Conservation (phyloP, 768 basidiomycete genomes). For the Coprinellus aureogranulatus region DNA sequence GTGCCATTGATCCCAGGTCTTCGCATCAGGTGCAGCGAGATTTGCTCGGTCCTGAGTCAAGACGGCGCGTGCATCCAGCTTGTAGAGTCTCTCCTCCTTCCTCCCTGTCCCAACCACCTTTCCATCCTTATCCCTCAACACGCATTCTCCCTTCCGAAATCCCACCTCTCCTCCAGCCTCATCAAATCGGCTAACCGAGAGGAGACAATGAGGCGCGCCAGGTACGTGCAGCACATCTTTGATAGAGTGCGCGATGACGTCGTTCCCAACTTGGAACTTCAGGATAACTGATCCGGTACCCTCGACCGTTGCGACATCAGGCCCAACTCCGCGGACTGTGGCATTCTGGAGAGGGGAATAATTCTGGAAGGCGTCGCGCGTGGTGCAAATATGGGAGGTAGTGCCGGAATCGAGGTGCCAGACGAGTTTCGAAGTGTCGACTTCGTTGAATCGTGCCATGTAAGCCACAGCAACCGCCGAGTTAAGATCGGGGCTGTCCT, state of each 20-base stretch:
- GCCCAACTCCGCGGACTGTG: conserved; percentile 5
- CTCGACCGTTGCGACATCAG: background rate
- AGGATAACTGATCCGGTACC: conserved; percentile 1
- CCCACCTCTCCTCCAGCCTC: background rate
- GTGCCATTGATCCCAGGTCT: conserved; percentile 2
- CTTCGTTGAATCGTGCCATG: background rate
- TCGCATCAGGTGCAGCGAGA: background rate
- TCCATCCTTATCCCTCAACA: conserved; percentile 1
- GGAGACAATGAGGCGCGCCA: conserved; percentile 1
- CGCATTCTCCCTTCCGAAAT: background rate
- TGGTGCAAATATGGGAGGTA: conserved; percentile 2
- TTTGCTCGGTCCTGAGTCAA: background rate
- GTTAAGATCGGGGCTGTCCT: background rate
- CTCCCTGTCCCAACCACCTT: background rate
- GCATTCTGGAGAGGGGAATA: background rate
- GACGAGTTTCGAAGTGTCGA: background rate
- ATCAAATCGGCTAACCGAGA: conserved; percentile 5
- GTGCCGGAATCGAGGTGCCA: conserved; percentile 5
- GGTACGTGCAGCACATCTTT: conserved; percentile 2
- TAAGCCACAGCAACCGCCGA: background rate
- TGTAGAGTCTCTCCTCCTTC: conserved; percentile 6
- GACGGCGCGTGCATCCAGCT: conserved; percentile 2
- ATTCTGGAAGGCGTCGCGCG: background rate
- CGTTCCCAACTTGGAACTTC: background rate
- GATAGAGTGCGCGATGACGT: background rate